Evolutionary conservation across 2,329 filamentous ascomycete species (phyloP).

Genomic region (Trichoderma simmonsii): DNA sequence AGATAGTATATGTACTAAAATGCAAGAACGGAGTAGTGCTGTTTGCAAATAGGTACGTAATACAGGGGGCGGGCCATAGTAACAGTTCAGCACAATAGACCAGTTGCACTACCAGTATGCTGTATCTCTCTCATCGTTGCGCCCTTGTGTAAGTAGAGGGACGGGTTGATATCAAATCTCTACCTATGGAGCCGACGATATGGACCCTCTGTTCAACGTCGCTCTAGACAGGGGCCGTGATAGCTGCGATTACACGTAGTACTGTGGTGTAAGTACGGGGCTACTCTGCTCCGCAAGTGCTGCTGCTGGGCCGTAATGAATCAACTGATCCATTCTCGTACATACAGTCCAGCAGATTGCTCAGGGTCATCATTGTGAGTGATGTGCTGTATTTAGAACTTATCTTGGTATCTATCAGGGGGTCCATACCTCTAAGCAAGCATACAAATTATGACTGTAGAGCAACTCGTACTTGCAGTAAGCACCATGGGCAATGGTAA

Average conservation of each 20-base stretch:
- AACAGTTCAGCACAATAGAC: not conserved
- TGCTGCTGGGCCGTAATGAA: not conserved
- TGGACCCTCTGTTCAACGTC: not conserved
- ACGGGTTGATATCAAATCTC: not conserved
- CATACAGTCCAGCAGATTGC: not conserved
- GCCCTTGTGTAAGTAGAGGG: not conserved
- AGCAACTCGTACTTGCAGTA: not conserved
- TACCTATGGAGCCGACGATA: not conserved
- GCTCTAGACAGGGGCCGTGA: not conserved
- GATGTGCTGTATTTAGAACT: not conserved
- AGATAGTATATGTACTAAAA: not conserved
- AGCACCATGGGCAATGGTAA: not conserved
- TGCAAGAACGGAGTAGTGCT: not conserved
- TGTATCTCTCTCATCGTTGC: not conserved
- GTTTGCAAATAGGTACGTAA: not conserved
- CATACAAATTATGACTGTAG: not conserved
- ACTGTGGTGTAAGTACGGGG: not conserved
- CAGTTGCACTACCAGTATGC: not conserved
- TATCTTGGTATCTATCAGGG: not conserved
- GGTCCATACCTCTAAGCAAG: not conserved
- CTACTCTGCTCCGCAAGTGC: not conserved
- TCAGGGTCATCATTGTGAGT: not conserved
- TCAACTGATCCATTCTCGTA: not conserved
- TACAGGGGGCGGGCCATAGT: not conserved
- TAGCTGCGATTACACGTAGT: not conserved